These are phyloP conservation scores for Aspergillus carbonarius DNA, from an alignment of 2,329 filamentous ascomycete genomes.

Conservation along the genomic window DNA sequence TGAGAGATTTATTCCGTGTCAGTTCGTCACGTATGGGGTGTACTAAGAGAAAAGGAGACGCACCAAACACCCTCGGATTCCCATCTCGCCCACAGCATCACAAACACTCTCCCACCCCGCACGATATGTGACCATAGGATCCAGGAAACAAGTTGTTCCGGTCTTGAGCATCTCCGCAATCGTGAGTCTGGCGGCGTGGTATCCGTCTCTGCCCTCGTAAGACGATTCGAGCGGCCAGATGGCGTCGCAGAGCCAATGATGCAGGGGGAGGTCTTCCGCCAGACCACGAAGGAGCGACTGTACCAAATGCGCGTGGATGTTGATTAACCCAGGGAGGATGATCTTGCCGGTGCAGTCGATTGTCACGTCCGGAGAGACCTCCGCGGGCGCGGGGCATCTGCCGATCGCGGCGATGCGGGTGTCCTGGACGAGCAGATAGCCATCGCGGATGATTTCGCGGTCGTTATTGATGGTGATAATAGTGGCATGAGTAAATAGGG, in stretches of 20 bases:
- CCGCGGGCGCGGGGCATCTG: slow-evolving; percentile 30
- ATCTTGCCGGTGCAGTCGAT: slow-evolving; percentile 43
- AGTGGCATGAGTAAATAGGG: slow-evolving; percentile 51
- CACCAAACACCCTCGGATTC: slow-evolving; percentile 45
- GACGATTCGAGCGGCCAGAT: slow-evolving; percentile 52
- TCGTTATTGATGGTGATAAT: slow-evolving; percentile 53
- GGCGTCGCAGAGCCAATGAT: slow-evolving; percentile 53
- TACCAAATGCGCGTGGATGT: slow-evolving; percentile 52
- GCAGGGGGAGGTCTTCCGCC: slow-evolving; percentile 52
- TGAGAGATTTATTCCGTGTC: not conserved
- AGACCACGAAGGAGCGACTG: slow-evolving; percentile 50
- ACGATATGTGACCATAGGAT: slow-evolving; percentile 47
- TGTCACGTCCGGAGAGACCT: slow-evolving; percentile 34
- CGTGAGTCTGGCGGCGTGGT: slow-evolving; percentile 49
- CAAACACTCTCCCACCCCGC: slow-evolving; percentile 26
- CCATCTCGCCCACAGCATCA: slow-evolving; percentile 44
- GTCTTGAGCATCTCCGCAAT: slow-evolving; percentile 54
- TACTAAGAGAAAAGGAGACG: not conserved
- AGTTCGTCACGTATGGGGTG: fast-evolving
- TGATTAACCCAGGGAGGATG: slow-evolving; percentile 52
- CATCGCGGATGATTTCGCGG: slow-evolving; percentile 49
- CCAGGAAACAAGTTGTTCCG: slow-evolving; percentile 54
- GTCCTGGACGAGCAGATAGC: slow-evolving; percentile 45
- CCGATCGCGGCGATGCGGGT: slow-evolving; percentile 47
- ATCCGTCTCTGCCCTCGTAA: slow-evolving; percentile 49